Conservation (phyloP, 2,329 filamentous ascomycete genomes). For the Alternaria solani region DNA sequence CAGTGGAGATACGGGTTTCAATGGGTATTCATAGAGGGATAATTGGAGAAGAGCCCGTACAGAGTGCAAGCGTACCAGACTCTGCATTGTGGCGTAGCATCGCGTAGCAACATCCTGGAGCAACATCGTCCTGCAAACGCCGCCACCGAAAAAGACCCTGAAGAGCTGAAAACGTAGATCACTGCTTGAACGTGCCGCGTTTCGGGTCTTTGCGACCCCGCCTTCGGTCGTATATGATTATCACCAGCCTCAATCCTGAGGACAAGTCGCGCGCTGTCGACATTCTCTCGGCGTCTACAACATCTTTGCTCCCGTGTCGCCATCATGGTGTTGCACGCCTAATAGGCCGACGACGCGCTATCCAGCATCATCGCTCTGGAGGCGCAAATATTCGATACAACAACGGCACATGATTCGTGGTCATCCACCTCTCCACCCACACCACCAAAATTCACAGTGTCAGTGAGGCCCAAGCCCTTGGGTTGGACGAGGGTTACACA, state of each 20-base stretch:
- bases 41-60: conserved; percentile 17
- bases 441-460: conserved; percentile 10
- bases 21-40: conserved; percentile 29
- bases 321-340: background rate
- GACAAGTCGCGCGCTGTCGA: background rate
- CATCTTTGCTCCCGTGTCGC: background rate
- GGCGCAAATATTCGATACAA: background rate
- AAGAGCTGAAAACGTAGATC: conserved; percentile 28
- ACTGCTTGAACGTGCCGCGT: conserved; percentile 14
- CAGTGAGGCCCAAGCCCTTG: conserved; percentile 13
- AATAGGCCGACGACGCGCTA: conserved; percentile 1
- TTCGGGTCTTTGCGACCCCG: conserved; percentile 9
- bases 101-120: conserved; percentile 24
- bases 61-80: conserved; percentile 9
- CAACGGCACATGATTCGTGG: conserved; percentile 13
- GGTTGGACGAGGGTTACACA: conserved; percentile 8
- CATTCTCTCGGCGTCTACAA: background rate
- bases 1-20: conserved; percentile 24
- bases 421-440: background rate
- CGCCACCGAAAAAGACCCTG: conserved; percentile 25
- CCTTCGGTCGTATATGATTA: conserved; percentile 3
- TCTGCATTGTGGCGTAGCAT: conserved; percentile 27
- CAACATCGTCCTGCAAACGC: conserved; percentile 27
- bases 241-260: background rate
- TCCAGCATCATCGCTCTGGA: conserved; percentile 1